Evolutionary conservation across 257 asterid species (phyloP), one percentile per base, ranked within the genome.

Genomic region (Cordia subcordata): DNA sequence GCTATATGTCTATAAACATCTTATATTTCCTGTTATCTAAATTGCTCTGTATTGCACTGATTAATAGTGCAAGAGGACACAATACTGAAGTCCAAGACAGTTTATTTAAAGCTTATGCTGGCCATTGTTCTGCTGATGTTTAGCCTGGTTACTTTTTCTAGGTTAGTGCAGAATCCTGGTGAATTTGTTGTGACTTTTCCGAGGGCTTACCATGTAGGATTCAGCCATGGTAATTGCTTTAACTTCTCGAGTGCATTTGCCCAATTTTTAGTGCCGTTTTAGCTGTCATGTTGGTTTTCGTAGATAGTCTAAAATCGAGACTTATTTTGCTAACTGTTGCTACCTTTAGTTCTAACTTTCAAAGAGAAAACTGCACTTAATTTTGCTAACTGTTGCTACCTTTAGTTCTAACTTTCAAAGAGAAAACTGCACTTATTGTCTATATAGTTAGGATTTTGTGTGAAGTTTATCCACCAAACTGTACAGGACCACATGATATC

Each of bases 161-260:
- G 99, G 95, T 75, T 93, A 81, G 93, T 93, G 66, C 99, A 93
- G 84, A 75, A 93, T 64, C 97, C 97, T 78, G 99, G 99, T 67
- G 99, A 93, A 72, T 93, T 84, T 70, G 96, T 93, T 15, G 96
- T 93, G 74, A 93, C 99, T 64, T 93, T 93, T 70, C 99, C 99
- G 13, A 85, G 99, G 87, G 97, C 99, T 40, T 93, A 93, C 76
- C 99, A 92, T 72, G 81, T 88, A 55, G 99, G 99, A 63, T 89
- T 88, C 86, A 88, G 97, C 79, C 99, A 92, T 61, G 99, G 99
- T 92, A 92, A 82, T 68, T 77, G n/a, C 55, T 49, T 75, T 58
- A 5, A 49, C 9, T 49, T 17, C 20, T 10, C 53, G 37, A 55
- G 37, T 35, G 39, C 59, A 39, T 8, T 65, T 46, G 38, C 5